Percentiles rank a stretch among this genome's conserved stretches.
These are phyloP conservation scores for Pueraria montana DNA, from an alignment of 306 rosid species.

Conservation along the genomic window DNA sequence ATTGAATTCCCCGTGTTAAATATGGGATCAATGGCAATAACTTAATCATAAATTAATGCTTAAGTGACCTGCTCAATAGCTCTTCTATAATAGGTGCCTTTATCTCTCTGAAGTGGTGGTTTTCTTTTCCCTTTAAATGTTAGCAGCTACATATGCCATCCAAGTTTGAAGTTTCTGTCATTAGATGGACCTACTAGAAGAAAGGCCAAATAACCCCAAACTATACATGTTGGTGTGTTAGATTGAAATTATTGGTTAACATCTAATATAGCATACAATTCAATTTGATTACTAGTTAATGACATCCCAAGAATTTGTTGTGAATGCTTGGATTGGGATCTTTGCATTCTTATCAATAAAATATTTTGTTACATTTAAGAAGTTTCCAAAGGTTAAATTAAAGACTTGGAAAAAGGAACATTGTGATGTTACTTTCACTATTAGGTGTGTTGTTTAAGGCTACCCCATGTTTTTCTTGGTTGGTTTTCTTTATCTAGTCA, in stretches of 20 bases:
- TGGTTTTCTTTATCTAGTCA: slow-evolving; percentile 22
- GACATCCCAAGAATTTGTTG: neutral
- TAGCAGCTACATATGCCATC: slow-evolving; percentile 9
- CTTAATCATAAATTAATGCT: no score
- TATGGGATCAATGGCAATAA: neutral
- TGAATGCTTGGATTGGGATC: slow-evolving; percentile 19
- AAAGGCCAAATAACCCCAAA: no score
- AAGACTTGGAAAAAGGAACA: neutral
- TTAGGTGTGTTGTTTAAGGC: neutral
- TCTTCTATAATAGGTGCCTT: no score
- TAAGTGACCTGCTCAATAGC: no score
- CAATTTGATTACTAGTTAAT: slow-evolving; percentile 5
- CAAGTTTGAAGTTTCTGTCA: slow-evolving; percentile 6
- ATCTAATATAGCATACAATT: neutral
- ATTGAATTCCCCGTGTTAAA: neutral
- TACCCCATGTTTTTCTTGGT: neutral
- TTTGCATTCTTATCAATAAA: slow-evolving; percentile 15
- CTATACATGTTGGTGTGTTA: neutral
- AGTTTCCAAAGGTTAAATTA: neutral
- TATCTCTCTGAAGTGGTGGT: no score
- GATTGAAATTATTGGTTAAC: slow-evolving; percentile 12
- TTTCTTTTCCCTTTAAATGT: neutral
- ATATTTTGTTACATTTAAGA: neutral
- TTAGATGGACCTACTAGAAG: neutral
- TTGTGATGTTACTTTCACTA: neutral